Base-by-base conservation (phyloP, 2,329 filamentous ascomycete genomes). In the Coniochaeta hoffmannii region DNA sequence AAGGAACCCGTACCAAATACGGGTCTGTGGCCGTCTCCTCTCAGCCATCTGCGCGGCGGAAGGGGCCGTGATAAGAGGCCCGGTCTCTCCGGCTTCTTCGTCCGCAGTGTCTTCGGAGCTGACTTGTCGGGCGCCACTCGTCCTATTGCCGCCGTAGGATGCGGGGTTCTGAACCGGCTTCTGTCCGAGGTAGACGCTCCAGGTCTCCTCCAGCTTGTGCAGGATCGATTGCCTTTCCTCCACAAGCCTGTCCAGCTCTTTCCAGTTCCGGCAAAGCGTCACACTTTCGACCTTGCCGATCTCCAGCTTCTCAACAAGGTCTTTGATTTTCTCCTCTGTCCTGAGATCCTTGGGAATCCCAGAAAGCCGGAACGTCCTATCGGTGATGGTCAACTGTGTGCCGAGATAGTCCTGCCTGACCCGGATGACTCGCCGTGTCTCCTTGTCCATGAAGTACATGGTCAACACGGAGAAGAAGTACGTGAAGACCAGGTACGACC, bases 401-500 rank as follows among this genome's bases (percentile, higher is more conserved):
- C 94, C 94, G 10, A 99, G 79, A 66, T 97, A 99, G 57, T 91
- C 85, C 69, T 99, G 94, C 24, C 94, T 80, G 30, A 93, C 82
- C 56, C 86, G 82, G 60, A 97, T 95, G 53, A 99, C 87, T 57
- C 85, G 87, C 62, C 87, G 83, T 0, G 94, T 97, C 71, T 96
- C 87, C 41, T 81, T 80, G 57, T 93, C 84, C 64, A 97, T 85
- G 62, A 93, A 82, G 67, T 92, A 96, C 12, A 97, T 75, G 0
- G 89, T 88, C 41, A 97, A 73, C 1, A 77, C 83, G 6, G 88
- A 93, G 69, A 97, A 99, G 53, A 97, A 79, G 73, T 97, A 99
- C 1, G 91, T 89, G 64, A 99, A 99, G n/a, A 89, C 77, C 14
- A 96, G 82, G 66, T 97, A 97, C 65, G 93, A 89, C 91, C 93